Percentiles rank a stretch among this genome's conserved stretches.
Conservation (phyloP, 345 rosid species). For the Boechera stricta region DNA sequence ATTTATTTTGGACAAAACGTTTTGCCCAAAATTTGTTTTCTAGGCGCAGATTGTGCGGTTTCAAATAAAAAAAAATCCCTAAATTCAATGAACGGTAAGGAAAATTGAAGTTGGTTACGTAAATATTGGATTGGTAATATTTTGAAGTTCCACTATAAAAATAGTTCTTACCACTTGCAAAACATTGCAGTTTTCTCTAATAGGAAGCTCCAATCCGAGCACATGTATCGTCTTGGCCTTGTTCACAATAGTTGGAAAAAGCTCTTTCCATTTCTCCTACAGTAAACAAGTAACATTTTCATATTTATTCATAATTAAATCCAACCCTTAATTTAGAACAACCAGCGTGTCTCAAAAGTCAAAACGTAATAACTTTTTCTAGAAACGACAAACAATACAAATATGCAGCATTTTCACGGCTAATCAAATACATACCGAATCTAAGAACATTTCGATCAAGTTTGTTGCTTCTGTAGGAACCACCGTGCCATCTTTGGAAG, state of each 20-base stretch:
- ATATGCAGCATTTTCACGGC: not conserved
- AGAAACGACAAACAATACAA: not conserved
- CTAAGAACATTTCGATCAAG: conserved; percentile 58
- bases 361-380: not conserved
- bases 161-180: conserved; percentile 61
- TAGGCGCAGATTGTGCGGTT: no score
- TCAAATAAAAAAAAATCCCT: not conserved
- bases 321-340: not conserved
- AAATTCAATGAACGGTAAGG: not conserved
- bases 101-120: not conserved
- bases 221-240: conserved; percentile 53
- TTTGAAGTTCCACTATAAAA: not conserved
- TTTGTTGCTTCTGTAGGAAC: conserved; percentile 51
- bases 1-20: no score
- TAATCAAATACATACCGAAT: conserved; percentile 50
- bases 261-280: conserved; percentile 66
- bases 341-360: not conserved
- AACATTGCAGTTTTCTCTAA: conserved; percentile 45
- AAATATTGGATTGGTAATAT: not conserved
- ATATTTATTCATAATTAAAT: not conserved
- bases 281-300: conserved; percentile 4
- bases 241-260: conserved; percentile 73
- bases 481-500: conserved; percentile 58
- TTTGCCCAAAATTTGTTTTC: no score
- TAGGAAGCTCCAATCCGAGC: conserved; percentile 45